Evolutionary conservation across 257 asterid species (phyloP).

Genomic region (Anisodus tanguticus): DNA sequence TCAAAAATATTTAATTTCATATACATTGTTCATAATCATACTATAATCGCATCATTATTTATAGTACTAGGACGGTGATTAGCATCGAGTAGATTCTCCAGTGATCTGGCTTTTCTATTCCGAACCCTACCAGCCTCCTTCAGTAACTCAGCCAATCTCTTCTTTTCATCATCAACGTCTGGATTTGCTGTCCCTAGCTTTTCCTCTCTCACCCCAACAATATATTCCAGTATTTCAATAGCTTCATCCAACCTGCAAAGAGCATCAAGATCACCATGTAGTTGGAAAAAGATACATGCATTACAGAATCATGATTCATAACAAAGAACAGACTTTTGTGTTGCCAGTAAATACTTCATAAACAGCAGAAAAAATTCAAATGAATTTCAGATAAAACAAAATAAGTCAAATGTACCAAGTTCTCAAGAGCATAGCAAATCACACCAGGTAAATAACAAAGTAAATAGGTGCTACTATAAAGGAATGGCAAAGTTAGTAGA

Average conservation of each 20-base stretch:
- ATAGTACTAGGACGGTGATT: slow-evolving; percentile 49
- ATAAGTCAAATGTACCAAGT: not conserved
- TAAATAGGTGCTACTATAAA: not conserved
- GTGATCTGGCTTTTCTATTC: slow-evolving; percentile 72
- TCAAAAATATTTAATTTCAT: slow-evolving; percentile 40
- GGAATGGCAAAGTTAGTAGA: not conserved
- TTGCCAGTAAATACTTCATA: not conserved
- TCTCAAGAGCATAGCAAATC: slow-evolving; percentile 16
- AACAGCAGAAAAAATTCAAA: not conserved
- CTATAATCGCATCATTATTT: slow-evolving; percentile 57
- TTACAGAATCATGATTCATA: slow-evolving; percentile 7
- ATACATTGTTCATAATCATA: slow-evolving; percentile 56
- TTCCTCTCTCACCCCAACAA: slow-evolving; percentile 92
- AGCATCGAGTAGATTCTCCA: slow-evolving; percentile 74
- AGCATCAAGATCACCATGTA: slow-evolving; percentile 25
- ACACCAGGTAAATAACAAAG: not conserved
- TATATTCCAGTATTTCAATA: slow-evolving; percentile 71
- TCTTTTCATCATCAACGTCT: slow-evolving; percentile 88
- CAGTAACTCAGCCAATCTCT: slow-evolving; percentile 79
- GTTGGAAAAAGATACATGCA: not conserved
- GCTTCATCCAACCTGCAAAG: slow-evolving; percentile 82
- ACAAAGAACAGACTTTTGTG: not conserved
- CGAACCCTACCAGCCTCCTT: slow-evolving; percentile 84
- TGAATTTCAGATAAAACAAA: not conserved
- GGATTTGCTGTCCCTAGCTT: slow-evolving; percentile 99